Conservation (phyloP, 495 filamentous ascomycete species). For the Annulohypoxylon bovei region DNA sequence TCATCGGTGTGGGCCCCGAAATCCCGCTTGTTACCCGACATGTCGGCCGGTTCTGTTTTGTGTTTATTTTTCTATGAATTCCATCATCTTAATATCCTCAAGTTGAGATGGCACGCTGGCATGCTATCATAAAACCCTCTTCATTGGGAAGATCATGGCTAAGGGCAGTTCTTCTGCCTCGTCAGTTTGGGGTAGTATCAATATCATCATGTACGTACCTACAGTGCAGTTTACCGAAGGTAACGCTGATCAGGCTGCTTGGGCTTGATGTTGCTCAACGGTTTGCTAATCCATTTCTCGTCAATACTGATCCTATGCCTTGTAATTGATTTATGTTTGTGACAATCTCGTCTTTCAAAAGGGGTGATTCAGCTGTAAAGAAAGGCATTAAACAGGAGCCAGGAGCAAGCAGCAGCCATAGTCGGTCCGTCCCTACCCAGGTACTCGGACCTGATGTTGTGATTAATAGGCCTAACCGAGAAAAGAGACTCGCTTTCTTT, state of each 20-base stretch:
- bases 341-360: neutral
- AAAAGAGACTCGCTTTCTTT: neutral
- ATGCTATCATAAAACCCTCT: neutral
- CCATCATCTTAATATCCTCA: neutral
- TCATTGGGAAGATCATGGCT: neutral
- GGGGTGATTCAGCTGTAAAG: neutral
- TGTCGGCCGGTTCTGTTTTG: constrained; percentile 11
- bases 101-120: neutral
- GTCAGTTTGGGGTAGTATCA: neutral
- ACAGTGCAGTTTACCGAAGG: neutral
- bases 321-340: neutral
- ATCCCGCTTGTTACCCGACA: constrained; percentile 21
- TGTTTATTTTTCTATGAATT: neutral
- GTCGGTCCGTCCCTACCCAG: neutral
- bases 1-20: constrained; percentile 40
- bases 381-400: neutral
- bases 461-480: neutral
- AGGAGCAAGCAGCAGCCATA: neutral
- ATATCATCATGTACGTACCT: neutral
- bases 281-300: neutral
- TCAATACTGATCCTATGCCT: neutral
- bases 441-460: constrained; percentile 2
- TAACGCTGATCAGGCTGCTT: neutral
- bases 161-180: neutral
- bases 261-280: neutral